phyloP scores from a whole-genome alignment of 768 basidiomycete species.

The Rhizopogon vinicolor region DNA sequence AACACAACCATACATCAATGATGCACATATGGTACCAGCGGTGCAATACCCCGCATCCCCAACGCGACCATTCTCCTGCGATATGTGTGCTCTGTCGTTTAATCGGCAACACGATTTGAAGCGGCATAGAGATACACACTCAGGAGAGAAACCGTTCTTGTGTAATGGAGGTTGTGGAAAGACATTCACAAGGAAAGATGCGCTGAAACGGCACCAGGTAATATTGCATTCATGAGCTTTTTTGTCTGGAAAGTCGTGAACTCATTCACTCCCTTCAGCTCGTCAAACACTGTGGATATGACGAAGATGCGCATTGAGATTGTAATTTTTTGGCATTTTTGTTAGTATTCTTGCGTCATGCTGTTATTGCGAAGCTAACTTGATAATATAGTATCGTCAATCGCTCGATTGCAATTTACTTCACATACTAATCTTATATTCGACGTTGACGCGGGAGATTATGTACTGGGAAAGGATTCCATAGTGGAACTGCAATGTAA shows the following conservation, averaged over 20 bases:
- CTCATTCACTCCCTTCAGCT: conserved; percentile 38
- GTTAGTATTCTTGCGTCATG: neutral
- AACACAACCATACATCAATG: neutral
- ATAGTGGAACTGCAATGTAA: conserved; percentile 1
- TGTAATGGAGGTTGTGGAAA: conserved; percentile 85
- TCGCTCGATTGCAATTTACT: neutral
- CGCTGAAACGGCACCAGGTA: conserved; percentile 82
- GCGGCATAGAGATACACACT: conserved; percentile 80
- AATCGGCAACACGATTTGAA: conserved; percentile 85
- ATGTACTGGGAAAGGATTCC: neutral
- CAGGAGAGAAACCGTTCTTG: conserved; percentile 78
- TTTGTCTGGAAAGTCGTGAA: conserved; percentile 5
- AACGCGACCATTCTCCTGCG: conserved; percentile 59
- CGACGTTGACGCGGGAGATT: neutral
- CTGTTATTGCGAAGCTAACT: neutral
- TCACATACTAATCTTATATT: conserved; percentile 2
- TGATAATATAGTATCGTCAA: conserved; percentile 1
- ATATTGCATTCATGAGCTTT: conserved; percentile 13
- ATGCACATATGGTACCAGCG: conserved; percentile 8
- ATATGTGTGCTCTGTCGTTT: conserved; percentile 76
- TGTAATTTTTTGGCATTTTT: neutral
- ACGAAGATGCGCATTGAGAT: conserved; percentile 39
- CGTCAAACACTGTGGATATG: conserved; percentile 74
- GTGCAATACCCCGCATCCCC: conserved; percentile 57
- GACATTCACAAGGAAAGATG: conserved; percentile 85